These are phyloP conservation scores for Solanum etuberosum DNA, from an alignment of 257 asterid species.

Conservation along the genomic window DNA sequence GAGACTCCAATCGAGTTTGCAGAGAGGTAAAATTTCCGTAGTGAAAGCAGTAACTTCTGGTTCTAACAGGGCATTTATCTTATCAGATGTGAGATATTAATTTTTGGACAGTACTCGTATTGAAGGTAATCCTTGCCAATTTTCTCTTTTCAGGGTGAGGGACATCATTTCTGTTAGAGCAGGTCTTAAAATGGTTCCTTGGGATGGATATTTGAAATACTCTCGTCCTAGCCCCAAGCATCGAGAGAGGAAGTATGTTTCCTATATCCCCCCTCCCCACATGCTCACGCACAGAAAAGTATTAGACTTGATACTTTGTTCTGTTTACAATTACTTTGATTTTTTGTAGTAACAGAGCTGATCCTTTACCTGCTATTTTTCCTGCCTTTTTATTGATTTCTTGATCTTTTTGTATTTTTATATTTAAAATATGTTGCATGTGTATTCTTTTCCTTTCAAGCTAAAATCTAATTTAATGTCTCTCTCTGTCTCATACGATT, in stretches of 20 bases:
- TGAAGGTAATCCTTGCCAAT: background rate
- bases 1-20: constrained; percentile 95
- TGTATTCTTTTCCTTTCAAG: background rate
- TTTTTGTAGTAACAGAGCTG: background rate
- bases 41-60: background rate
- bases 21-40: constrained; percentile 43
- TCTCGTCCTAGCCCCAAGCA: constrained; percentile 94
- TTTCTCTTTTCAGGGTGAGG: constrained; percentile 58
- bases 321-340: background rate
- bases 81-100: background rate
- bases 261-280: background rate
- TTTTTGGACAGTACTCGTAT: background rate
- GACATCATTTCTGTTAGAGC: constrained; percentile 86
- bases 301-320: background rate
- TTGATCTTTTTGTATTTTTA: background rate
- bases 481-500: background rate
- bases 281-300: background rate
- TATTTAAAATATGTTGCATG: background rate
- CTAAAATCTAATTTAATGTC: background rate
- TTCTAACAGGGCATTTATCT: background rate
- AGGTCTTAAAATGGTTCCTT: constrained; percentile 52
- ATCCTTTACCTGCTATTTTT: background rate
- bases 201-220: constrained; percentile 82
- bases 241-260: constrained; percentile 79
- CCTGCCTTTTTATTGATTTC: background rate